Percentiles rank a stretch among this genome's conserved stretches.
Conservation (phyloP, 495 filamentous ascomycete genomes). For the Penicillium bialowiezense region DNA sequence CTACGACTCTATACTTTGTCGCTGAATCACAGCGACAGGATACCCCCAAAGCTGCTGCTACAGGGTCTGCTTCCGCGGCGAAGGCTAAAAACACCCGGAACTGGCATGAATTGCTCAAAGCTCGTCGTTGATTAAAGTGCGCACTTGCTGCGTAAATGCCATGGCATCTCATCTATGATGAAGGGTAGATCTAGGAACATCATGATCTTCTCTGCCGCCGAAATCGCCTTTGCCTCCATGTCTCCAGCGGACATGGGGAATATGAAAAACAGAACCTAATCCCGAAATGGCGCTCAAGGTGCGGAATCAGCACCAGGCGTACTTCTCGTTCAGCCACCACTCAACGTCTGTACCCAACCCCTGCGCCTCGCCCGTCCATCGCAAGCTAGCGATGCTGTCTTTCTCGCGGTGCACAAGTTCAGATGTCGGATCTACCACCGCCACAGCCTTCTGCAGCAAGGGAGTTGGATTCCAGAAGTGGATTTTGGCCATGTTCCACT, state of each 20-base stretch:
- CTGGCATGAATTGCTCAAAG: slow-evolving; percentile 86
- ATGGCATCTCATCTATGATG: slow-evolving; percentile 15
- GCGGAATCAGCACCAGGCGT: slow-evolving; percentile 74
- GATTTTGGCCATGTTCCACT: slow-evolving; percentile 58
- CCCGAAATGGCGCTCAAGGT: slow-evolving; percentile 2
- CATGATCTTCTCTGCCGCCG: slow-evolving; percentile 19
- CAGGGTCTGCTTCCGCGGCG: slow-evolving; percentile 31
- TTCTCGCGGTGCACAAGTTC: slow-evolving; percentile 57
- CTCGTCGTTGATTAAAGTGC: slow-evolving; percentile 28
- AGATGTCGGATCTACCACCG: slow-evolving; percentile 45
- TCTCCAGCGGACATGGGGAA: slow-evolving; percentile 1
- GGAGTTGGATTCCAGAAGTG: slow-evolving; percentile 65
- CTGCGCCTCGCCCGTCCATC: slow-evolving; percentile 56
- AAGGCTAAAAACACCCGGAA: slow-evolving; percentile 61
- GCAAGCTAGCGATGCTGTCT: slow-evolving; percentile 61
- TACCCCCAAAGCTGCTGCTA: slow-evolving; percentile 26
- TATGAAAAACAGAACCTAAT: slow-evolving; percentile 4
- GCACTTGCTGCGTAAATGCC: slow-evolving; percentile 15
- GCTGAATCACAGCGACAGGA: slow-evolving; percentile 35
- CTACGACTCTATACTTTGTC: slow-evolving; percentile 39
- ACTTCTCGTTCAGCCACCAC: slow-evolving; percentile 93
- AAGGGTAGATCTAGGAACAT: slow-evolving; percentile 19
- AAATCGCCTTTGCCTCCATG: not conserved
- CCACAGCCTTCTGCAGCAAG: slow-evolving; percentile 56
- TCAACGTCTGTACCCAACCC: slow-evolving; percentile 58